phyloP scores from a whole-genome alignment of 208 protist genomes.

The Polymyxa betae region DNA sequence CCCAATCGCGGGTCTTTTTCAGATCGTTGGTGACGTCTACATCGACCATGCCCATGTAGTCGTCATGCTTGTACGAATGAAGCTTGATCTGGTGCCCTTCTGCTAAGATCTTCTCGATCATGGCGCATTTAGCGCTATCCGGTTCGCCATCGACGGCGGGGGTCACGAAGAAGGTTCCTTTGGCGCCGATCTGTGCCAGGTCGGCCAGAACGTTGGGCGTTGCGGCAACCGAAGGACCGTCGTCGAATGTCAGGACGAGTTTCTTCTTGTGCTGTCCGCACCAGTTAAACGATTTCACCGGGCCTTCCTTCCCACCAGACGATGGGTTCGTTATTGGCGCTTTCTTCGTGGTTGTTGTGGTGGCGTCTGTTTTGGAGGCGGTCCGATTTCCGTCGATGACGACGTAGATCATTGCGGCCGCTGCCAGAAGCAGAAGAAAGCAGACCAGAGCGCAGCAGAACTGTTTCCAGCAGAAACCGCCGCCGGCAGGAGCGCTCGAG shows the following conservation, averaged over 20 bases:
- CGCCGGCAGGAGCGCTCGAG: neutral
- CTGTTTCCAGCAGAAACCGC: slow-evolving; percentile 49
- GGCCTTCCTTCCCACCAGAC: neutral
- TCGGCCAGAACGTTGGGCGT: slow-evolving; percentile 37
- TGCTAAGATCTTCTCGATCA: slow-evolving; percentile 3
- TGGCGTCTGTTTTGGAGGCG: neutral
- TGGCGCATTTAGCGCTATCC: slow-evolving; percentile 13
- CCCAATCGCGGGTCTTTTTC: slow-evolving; percentile 22
- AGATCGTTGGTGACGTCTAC: neutral
- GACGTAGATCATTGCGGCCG: slow-evolving; percentile 42
- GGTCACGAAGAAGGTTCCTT: slow-evolving; percentile 35
- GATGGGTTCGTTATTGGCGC: neutral
- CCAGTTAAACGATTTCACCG: slow-evolving; percentile 53
- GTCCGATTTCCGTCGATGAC: neutral
- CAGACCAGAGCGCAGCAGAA: slow-evolving; percentile 50
- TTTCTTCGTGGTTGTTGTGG: neutral
- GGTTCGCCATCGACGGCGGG: slow-evolving; percentile 40
- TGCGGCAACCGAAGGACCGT: neutral
- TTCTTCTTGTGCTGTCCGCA: neutral
- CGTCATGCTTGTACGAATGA: slow-evolving; percentile 24
- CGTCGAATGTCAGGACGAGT: slow-evolving; percentile 42
- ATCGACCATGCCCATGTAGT: slow-evolving; percentile 36
- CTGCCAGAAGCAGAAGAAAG: neutral
- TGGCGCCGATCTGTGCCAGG: neutral
- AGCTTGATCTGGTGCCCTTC: neutral